Evolutionary conservation across 106 monocot genomes (phyloP).

Genomic region (Amphibolis antarctica): DNA sequence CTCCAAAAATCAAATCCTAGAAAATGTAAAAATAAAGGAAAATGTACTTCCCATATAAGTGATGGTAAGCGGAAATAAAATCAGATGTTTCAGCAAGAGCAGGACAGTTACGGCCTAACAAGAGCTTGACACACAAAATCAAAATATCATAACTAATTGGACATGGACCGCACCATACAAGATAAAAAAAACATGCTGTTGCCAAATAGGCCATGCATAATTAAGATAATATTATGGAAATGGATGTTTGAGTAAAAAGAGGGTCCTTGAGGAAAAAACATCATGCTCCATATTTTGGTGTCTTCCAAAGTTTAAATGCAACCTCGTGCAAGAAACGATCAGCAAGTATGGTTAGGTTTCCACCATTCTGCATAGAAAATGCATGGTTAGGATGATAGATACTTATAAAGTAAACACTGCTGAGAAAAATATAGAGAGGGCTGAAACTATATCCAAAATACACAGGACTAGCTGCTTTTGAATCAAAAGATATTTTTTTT

Average conservation of each 20-base stretch:
- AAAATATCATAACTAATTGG: too few relatives aligned
- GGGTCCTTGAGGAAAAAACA: neutral
- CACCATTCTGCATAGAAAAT: constrained; percentile 41
- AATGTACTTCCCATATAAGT: constrained; percentile 1
- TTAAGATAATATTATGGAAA: too few relatives aligned
- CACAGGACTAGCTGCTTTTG: too few relatives aligned
- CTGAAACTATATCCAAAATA: too few relatives aligned
- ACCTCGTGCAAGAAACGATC: constrained; percentile 83
- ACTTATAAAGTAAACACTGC: neutral
- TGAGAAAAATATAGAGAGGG: too few relatives aligned
- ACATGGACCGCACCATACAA: too few relatives aligned
- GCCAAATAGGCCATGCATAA: too few relatives aligned
- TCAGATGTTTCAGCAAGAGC: neutral
- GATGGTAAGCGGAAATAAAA: neutral
- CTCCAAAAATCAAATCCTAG: too few relatives aligned
- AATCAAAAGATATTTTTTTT: too few relatives aligned
- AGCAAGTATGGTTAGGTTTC: constrained; percentile 54
- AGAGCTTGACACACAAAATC: too few relatives aligned
- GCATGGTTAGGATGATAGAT: neutral
- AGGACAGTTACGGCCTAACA: neutral
- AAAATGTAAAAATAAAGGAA: too few relatives aligned
- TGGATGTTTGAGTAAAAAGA: neutral
- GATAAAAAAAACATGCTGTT: too few relatives aligned
- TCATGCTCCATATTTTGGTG: constrained; percentile 93
- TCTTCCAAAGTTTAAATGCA: constrained; percentile 94